Conservation (phyloP, 306 rosid genomes). For the Gastrolobium villosum region DNA sequence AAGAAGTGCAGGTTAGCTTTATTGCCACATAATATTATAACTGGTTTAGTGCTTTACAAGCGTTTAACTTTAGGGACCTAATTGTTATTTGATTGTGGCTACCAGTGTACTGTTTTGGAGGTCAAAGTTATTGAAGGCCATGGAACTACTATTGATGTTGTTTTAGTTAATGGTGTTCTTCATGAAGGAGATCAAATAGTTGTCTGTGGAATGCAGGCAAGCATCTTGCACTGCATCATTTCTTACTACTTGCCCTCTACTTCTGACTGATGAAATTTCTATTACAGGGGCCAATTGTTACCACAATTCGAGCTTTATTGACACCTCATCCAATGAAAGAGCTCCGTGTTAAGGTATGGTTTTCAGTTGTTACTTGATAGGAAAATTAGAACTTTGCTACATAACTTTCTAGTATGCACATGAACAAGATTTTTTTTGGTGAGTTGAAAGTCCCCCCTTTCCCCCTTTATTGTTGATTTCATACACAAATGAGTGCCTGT, state of each 20-base stretch:
- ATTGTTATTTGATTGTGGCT: conserved; percentile 48
- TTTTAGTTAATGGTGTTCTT: conserved; percentile 93
- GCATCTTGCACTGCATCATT: conserved; percentile 40
- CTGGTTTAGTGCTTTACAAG: conserved; percentile 42
- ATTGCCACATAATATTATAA: conserved; percentile 28
- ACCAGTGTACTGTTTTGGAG: conserved; percentile 97
- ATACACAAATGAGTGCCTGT: neutral
- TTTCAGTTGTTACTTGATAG: conserved; percentile 30
- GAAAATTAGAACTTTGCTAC: conserved; percentile 7
- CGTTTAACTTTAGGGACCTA: conserved; percentile 50
- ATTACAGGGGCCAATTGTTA: conserved; percentile 85
- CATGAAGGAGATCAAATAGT: conserved; percentile 99
- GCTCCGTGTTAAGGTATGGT: conserved; percentile 88
- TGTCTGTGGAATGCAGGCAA: conserved; percentile 96
- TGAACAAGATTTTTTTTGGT: conserved; percentile 6
- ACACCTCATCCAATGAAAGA: conserved; percentile 99
- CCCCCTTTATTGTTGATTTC: neutral
- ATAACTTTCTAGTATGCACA: neutral
- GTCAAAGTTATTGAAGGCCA: conserved; percentile 97
- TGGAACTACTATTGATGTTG: conserved; percentile 98
- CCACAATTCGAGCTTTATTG: conserved; percentile 90
- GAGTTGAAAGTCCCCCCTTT: neutral
- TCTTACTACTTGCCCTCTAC: conserved; percentile 4
- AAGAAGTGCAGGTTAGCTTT: conserved; percentile 85
- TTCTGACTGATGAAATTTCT: conserved; percentile 37